Percentiles rank a stretch among this genome's conserved stretches.
Evolutionary conservation across 441 rosid genomes (phyloP).

Genomic region (Omphalea diandra): DNA sequence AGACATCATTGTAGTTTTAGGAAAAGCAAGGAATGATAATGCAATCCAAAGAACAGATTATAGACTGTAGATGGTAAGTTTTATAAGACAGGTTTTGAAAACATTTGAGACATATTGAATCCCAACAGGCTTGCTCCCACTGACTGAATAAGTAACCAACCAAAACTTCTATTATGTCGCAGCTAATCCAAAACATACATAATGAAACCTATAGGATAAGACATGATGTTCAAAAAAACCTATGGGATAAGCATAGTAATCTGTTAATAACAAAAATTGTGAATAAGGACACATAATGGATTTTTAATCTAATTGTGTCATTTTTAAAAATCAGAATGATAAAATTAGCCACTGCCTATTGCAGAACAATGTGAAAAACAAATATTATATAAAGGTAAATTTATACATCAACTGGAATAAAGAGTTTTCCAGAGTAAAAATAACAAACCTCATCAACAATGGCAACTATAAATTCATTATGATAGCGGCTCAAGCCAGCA

Average conservation of each 20-base stretch:
- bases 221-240: too few species aligned
- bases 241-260: background rate
- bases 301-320: background rate
- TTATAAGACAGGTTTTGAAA: background rate
- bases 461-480: slow-evolving; percentile 96
- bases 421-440: slow-evolving; percentile 5
- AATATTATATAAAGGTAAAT: background rate
- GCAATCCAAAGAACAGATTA: background rate
- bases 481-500: slow-evolving; percentile 96
- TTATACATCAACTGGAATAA: background rate
- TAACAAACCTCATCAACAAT: slow-evolving; percentile 99
- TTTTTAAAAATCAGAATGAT: too few species aligned
- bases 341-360: too few species aligned
- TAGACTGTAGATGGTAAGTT: background rate
- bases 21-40: background rate
- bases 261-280: background rate
- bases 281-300: background rate
- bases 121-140: background rate
- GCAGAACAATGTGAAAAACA: background rate
- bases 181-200: background rate
- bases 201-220: background rate
- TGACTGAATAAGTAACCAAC: background rate
- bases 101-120: background rate
- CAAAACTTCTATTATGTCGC: too few species aligned
- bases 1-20: background rate